Conservation (phyloP, 2,329 filamentous ascomycete species). For the Fusarium marasasianum region DNA sequence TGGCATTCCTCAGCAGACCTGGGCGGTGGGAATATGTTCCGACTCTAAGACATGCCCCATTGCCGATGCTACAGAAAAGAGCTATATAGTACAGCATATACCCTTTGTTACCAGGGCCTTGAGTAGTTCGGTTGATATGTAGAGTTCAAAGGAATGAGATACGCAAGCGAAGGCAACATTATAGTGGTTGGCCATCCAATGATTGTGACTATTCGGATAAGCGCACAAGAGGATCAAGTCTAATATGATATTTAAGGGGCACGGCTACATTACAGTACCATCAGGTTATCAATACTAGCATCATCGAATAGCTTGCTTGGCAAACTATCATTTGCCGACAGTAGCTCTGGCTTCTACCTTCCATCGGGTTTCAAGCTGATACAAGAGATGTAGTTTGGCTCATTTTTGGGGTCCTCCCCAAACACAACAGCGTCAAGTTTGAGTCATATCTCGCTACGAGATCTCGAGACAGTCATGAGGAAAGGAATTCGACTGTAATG, state of each 20-base stretch:
- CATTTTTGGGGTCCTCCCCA: rapidly evolving
- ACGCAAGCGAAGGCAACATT: background rate
- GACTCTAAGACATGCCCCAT: background rate
- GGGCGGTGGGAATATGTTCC: background rate
- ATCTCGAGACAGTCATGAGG: background rate
- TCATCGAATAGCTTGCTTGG: rapidly evolving
- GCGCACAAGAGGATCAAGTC: background rate
- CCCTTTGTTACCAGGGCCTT: no score
- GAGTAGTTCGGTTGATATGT: rapidly evolving
- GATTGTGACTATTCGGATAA: rapidly evolving
- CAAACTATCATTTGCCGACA: background rate
- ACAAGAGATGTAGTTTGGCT: no score
- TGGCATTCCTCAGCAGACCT: background rate
- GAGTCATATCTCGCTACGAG: rapidly evolving
- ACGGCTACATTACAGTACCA: no score
- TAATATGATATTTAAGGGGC: no score
- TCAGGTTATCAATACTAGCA: rapidly evolving
- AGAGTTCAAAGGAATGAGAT: background rate
- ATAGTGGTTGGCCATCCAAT: no score
- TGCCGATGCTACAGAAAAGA: no score
- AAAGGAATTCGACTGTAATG: rapidly evolving
- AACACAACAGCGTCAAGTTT: rapidly evolving
- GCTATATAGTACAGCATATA: no score
- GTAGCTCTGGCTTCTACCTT: no score
- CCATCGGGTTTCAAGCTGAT: rapidly evolving